Percentiles rank a stretch among this genome's conserved stretches.
Conservation (phyloP, 2,329 filamentous ascomycete species). For the Aspergillus thermomutatus region DNA sequence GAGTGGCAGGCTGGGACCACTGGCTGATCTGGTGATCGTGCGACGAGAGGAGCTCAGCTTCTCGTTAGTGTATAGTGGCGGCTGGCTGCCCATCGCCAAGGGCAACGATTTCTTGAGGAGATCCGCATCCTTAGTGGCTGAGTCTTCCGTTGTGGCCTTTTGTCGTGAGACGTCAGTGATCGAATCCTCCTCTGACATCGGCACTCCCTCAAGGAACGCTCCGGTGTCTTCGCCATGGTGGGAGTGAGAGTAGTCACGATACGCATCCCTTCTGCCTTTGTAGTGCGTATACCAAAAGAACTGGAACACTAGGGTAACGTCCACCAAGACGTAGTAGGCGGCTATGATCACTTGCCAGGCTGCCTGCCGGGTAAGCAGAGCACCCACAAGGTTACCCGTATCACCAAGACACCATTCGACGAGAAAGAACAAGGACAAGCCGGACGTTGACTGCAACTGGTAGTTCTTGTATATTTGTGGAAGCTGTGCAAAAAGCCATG, state of each 20-base stretch:
- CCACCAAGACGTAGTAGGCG: conserved; percentile 64
- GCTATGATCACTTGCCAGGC: conserved; percentile 65
- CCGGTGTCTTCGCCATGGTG: conserved; percentile 25
- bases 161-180: conserved; percentile 13
- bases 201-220: conserved; percentile 36
- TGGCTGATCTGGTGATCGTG: conserved; percentile 24
- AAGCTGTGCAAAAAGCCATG: conserved; percentile 67
- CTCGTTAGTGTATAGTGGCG: conserved; percentile 33
- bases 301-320: conserved; percentile 59
- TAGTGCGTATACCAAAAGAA: conserved; percentile 64
- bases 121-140: conserved; percentile 28
- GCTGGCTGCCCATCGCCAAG: conserved; percentile 19
- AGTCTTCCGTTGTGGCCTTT: conserved; percentile 10
- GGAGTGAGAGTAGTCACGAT: conserved; percentile 24
- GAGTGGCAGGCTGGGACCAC: conserved; percentile 25
- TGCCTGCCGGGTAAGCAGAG: conserved; percentile 61
- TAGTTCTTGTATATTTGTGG: conserved; percentile 70
- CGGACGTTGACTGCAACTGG: conserved; percentile 60
- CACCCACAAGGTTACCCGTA: conserved; percentile 60
- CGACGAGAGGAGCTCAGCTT: conserved; percentile 29
- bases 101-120: conserved; percentile 21
- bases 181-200: conserved; percentile 32
- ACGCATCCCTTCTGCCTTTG: conserved; percentile 46
- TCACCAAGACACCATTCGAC: conserved; percentile 65
- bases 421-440: conserved; percentile 63